Evolutionary conservation across 2,329 filamentous ascomycete species (phyloP).

Genomic region (Pleoardoris graminearum): DNA sequence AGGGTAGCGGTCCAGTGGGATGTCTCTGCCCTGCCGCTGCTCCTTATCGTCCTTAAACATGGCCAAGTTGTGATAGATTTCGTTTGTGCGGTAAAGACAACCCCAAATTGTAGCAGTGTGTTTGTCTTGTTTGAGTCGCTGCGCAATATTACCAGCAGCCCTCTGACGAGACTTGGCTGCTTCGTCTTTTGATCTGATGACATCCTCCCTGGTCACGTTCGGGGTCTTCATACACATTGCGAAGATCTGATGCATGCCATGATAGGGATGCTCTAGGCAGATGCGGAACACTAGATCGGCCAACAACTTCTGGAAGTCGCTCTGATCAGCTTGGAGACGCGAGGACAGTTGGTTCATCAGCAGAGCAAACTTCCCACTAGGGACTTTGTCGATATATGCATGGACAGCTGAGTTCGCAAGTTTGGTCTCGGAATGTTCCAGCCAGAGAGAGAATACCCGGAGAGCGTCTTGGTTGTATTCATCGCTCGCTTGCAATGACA

Average conservation of each 20-base stretch:
- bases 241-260: slow-evolving; percentile 97
- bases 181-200: slow-evolving; percentile 68
- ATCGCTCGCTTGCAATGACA: slow-evolving; percentile 82
- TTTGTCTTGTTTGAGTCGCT: slow-evolving; percentile 60
- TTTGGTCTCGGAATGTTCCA: slow-evolving; percentile 78
- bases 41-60: slow-evolving; percentile 65
- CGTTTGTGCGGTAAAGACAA: slow-evolving; percentile 73
- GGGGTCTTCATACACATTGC: slow-evolving; percentile 59
- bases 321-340: slow-evolving; percentile 72
- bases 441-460: slow-evolving; percentile 91
- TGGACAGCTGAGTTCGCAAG: slow-evolving; percentile 77
- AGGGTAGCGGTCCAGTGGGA: slow-evolving; percentile 64
- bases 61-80: slow-evolving; percentile 65
- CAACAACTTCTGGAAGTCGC: slow-evolving; percentile 75
- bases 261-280: slow-evolving; percentile 90
- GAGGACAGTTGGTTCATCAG: slow-evolving; percentile 97
- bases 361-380: slow-evolving; percentile 87
- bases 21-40: slow-evolving; percentile 69
- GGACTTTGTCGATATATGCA: slow-evolving; percentile 71
- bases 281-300: slow-evolving; percentile 77
- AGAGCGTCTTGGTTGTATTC: slow-evolving; percentile 87
- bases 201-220: slow-evolving; percentile 55
- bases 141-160: slow-evolving; percentile 71
- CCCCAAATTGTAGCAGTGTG: slow-evolving; percentile 64
- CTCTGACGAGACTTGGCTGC: slow-evolving; percentile 72